These are phyloP conservation scores for Grosmannia clavigera DNA, from an alignment of 2,329 filamentous ascomycete genomes.

Conservation along the genomic window DNA sequence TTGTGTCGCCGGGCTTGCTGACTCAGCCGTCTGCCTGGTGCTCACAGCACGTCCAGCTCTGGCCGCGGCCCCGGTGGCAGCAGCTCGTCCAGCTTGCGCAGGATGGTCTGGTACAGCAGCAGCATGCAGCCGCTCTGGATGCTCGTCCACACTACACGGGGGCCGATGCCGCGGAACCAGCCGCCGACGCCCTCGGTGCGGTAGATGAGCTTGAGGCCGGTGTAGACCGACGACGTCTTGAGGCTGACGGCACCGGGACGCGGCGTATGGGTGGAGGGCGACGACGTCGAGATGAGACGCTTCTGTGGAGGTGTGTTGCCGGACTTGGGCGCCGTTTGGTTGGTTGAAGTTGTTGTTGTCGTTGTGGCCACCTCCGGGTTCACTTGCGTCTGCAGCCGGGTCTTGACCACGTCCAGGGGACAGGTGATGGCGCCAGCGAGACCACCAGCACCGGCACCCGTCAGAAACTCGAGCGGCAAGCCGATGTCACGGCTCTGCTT, in stretches of 20 bases:
- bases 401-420: constrained; percentile 95
- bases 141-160: constrained; percentile 89
- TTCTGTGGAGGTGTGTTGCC: constrained; percentile 32
- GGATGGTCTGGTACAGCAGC: constrained; percentile 80
- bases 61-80: constrained; percentile 19
- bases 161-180: constrained; percentile 91
- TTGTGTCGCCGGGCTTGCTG: not conserved
- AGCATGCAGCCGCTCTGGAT: constrained; percentile 96
- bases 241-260: constrained; percentile 68
- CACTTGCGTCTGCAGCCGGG: constrained; percentile 86
- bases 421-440: constrained; percentile 91
- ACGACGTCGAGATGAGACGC: constrained; percentile 77
- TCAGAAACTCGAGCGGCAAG: constrained; percentile 71
- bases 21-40: not conserved
- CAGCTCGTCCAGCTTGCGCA: constrained; percentile 59
- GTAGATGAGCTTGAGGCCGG: constrained; percentile 78
- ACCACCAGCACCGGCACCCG: constrained; percentile 79
- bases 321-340: constrained; percentile 6
- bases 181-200: constrained; percentile 75
- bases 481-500: constrained; percentile 76
- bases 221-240: constrained; percentile 80
- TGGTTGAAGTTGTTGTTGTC: not conserved
- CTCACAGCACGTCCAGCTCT: not conserved
- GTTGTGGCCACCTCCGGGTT: constrained; percentile 22
- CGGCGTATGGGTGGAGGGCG: constrained; percentile 70